phyloP scores from a whole-genome alignment of 768 basidiomycete species.

The Mycena floridula region DNA sequence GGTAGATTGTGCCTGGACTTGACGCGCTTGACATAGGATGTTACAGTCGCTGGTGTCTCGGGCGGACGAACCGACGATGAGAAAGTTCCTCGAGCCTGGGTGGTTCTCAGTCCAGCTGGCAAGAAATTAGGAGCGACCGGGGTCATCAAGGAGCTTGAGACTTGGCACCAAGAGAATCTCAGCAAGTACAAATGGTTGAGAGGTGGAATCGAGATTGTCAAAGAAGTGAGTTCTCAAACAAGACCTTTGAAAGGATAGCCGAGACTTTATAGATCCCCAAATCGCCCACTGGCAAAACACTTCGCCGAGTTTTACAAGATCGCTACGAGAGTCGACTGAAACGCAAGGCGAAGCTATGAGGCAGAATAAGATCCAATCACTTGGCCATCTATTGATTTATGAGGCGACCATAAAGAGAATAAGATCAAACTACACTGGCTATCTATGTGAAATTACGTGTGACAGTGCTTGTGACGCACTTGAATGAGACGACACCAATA shows the following conservation, averaged over 20 bases:
- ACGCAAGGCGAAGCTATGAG: too few species aligned
- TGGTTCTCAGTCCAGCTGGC: slow-evolving; percentile 58
- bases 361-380: too few species aligned
- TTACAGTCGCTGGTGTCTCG: slow-evolving; percentile 65
- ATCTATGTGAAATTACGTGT: too few species aligned
- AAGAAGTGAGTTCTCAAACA: slow-evolving; percentile 37
- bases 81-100: slow-evolving; percentile 72
- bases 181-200: slow-evolving; percentile 75
- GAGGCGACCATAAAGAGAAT: too few species aligned
- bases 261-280: slow-evolving; percentile 54
- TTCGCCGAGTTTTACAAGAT: slow-evolving; percentile 58
- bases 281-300: slow-evolving; percentile 65
- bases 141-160: slow-evolving; percentile 43
- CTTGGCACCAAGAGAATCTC: slow-evolving; percentile 56
- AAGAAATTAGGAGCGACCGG: slow-evolving; percentile 35
- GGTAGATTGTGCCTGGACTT: too few species aligned
- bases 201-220: slow-evolving; percentile 63
- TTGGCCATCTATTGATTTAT: too few species aligned
- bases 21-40: too few species aligned
- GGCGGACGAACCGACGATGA: slow-evolving; percentile 70
- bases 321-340: slow-evolving; percentile 34
- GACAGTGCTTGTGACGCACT: too few species aligned
- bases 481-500: too few species aligned
- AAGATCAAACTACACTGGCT: too few species aligned
- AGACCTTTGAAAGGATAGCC: neutral